phyloP scores from a whole-genome alignment of 2,329 filamentous ascomycete genomes.

The Knufia fluminis region DNA sequence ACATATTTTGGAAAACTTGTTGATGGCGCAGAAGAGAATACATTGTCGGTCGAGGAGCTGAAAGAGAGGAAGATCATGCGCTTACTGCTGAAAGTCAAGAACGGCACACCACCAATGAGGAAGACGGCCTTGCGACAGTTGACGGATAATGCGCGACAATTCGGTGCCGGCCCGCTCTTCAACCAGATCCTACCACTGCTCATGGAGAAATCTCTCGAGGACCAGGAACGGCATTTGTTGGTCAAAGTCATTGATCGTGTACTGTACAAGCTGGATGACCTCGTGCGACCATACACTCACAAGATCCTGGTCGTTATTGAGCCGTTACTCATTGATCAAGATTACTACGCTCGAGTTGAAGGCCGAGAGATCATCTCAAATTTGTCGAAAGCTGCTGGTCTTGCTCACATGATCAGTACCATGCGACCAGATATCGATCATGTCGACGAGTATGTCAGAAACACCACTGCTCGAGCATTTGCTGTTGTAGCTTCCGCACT shows the following conservation, averaged over 20 bases:
- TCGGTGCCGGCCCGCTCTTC: constrained; percentile 87
- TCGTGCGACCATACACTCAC: constrained; percentile 92
- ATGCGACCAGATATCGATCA: constrained; percentile 99
- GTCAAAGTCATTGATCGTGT: constrained; percentile 99
- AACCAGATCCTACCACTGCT: constrained; percentile 93
- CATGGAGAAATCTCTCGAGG: constrained; percentile 97
- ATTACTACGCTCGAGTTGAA: constrained; percentile 97
- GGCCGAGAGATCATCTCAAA: constrained; percentile 99
- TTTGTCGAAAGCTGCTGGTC: constrained; percentile 86
- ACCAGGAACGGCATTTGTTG: constrained; percentile 93
- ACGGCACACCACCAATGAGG: constrained; percentile 95
- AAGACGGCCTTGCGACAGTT: constrained; percentile 96
- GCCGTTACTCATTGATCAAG: constrained; percentile 96
- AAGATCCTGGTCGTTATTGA: constrained; percentile 99
- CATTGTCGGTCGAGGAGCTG: constrained; percentile 83
- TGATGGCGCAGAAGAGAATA: constrained; percentile 84
- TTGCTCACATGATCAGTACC: constrained; percentile 98
- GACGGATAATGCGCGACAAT: constrained; percentile 93
- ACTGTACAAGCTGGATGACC: constrained; percentile 93
- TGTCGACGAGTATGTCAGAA: constrained; percentile 94
- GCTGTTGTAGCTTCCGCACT: constrained; percentile 94
- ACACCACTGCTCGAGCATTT: constrained; percentile 93
- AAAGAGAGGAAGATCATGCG: constrained; percentile 99
- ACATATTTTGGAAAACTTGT: constrained; percentile 96
- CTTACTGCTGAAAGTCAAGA: constrained; percentile 94